A percentile compares a stretch with the other conserved stretches of the same genome.
These are phyloP conservation scores for Penicillium carneum DNA, from an alignment of 2,329 filamentous ascomycete genomes.

Conservation along the genomic window DNA sequence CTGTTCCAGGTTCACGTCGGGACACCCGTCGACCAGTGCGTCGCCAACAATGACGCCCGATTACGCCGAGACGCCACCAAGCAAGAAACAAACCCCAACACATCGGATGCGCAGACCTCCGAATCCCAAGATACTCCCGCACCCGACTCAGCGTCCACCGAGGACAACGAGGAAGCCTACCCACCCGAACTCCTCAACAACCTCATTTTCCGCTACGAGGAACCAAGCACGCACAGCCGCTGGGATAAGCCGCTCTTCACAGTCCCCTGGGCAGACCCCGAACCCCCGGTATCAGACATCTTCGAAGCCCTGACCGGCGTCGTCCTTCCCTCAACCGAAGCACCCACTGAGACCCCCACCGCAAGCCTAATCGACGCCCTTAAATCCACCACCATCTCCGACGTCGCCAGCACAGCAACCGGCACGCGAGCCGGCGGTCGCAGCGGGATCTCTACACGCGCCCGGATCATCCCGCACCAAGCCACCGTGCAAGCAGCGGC, in stretches of 20 bases:
- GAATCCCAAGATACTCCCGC: slow-evolving; percentile 7
- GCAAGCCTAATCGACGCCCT: slow-evolving; percentile 32
- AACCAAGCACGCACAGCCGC: slow-evolving; percentile 69
- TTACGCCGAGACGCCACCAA: slow-evolving; percentile 33
- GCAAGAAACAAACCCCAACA: not conserved
- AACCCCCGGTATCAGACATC: slow-evolving; percentile 65
- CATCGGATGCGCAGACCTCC: slow-evolving; percentile 9
- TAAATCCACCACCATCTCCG: slow-evolving; percentile 34
- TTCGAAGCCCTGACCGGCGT: slow-evolving; percentile 63
- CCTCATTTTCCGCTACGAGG: slow-evolving; percentile 71
- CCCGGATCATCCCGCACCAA: slow-evolving; percentile 51
- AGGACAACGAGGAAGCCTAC: slow-evolving; percentile 53
- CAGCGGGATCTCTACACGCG: slow-evolving; percentile 28
- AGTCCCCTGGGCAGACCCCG: slow-evolving; percentile 63
- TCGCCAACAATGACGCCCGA: slow-evolving; percentile 60
- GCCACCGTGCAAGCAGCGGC: slow-evolving; percentile 53
- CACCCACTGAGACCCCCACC: slow-evolving; percentile 21
- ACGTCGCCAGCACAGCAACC: slow-evolving; percentile 41
- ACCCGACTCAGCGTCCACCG: slow-evolving; percentile 9
- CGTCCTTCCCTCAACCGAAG: slow-evolving; percentile 37
- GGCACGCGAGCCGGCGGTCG: slow-evolving; percentile 26
- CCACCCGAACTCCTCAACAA: slow-evolving; percentile 66
- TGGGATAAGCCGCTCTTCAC: slow-evolving; percentile 73
- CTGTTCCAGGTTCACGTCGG: slow-evolving; percentile 63
- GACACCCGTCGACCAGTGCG: slow-evolving; percentile 63